Percentiles rank a stretch among this genome's conserved stretches.
These are phyloP conservation scores for Aspergillus thermomutatus DNA, from an alignment of 2,329 filamentous ascomycete species.

Conservation along the genomic window DNA sequence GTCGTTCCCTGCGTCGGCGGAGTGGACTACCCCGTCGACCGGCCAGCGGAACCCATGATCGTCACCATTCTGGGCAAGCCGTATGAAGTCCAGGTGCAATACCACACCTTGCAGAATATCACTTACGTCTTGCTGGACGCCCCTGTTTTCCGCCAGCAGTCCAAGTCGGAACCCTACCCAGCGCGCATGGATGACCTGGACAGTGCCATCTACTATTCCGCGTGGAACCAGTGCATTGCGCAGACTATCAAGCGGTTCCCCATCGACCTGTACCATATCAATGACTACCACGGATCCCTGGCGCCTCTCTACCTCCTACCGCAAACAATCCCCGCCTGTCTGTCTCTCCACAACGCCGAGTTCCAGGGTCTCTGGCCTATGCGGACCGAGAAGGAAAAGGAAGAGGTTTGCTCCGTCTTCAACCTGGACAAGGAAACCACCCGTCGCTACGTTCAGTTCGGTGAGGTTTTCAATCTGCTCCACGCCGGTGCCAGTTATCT, in stretches of 20 bases:
- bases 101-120: constrained; percentile 62
- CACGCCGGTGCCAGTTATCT: constrained; percentile 65
- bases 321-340: constrained; percentile 57
- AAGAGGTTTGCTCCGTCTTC: constrained; percentile 64
- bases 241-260: constrained; percentile 61
- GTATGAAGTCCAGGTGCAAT: constrained; percentile 62
- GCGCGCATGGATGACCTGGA: constrained; percentile 67
- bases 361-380: constrained; percentile 69
- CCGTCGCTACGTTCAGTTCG: constrained; percentile 62
- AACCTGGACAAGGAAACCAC: constrained; percentile 58
- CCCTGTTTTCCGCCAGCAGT: constrained; percentile 63
- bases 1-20: constrained; percentile 62
- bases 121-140: constrained; percentile 67
- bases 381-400: constrained; percentile 58
- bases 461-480: constrained; percentile 66
- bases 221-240: constrained; percentile 69
- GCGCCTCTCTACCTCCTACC: constrained; percentile 65
- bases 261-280: constrained; percentile 63
- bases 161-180: constrained; percentile 62
- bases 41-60: constrained; percentile 58
- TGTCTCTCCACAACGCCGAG: constrained; percentile 67
- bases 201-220: constrained; percentile 65
- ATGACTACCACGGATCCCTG: constrained; percentile 62
- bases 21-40: constrained; percentile 61
- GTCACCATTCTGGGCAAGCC: constrained; percentile 59